phyloP scores from a whole-genome alignment of 805 yeast genomes.

The Schwanniomyces vanrijiae region DNA sequence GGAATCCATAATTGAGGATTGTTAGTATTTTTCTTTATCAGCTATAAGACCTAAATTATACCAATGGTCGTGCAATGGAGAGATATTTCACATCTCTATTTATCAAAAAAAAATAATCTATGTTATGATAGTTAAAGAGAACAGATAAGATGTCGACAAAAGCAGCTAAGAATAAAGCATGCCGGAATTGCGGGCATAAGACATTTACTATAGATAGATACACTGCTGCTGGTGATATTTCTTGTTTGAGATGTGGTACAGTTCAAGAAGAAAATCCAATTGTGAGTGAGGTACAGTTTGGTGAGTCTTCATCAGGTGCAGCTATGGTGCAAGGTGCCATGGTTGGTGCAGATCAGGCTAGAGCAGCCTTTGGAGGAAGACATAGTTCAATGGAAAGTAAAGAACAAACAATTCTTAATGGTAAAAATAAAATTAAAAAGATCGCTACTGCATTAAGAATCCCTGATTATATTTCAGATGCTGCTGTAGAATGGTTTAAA shows the following conservation, averaged over 20 bases:
- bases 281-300: constrained; percentile 92
- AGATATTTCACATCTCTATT: not conserved
- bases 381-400: constrained; percentile 80
- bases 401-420: constrained; percentile 86
- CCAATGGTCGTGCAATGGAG: not conserved
- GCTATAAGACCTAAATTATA: not conserved
- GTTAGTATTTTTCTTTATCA: not conserved
- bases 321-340: constrained; percentile 95
- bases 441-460: constrained; percentile 78
- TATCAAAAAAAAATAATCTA: not conserved
- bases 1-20: not conserved
- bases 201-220: constrained; percentile 20
- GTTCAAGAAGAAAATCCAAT: constrained; percentile 92
- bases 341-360: constrained; percentile 81
- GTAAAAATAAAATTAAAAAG: constrained; percentile 72
- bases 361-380: constrained; percentile 67
- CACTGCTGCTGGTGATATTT: constrained; percentile 63
- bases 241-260: constrained; percentile 81
- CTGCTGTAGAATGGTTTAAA: constrained; percentile 87
- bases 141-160: not conserved
- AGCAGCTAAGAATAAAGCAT: constrained; percentile 9
- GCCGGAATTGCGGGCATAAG: constrained; percentile 26
- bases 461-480: constrained; percentile 81
- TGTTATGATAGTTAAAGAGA: not conserved
- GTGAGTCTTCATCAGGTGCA: constrained; percentile 90